Conservation (phyloP, 176 grass and related monocot genomes). For the Avena eriantha region DNA sequence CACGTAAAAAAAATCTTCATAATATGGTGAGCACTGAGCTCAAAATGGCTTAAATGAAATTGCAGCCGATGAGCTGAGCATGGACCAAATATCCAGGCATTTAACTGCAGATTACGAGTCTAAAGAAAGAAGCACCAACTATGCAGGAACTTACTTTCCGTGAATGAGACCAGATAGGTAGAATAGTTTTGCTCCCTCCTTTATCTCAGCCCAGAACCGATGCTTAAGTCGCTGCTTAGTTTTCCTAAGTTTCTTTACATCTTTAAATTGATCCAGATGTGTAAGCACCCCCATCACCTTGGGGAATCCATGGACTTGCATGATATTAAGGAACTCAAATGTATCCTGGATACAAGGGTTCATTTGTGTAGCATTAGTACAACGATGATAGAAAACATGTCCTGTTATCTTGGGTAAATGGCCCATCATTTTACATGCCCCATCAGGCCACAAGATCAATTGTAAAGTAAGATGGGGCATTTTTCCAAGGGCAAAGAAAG, state of each 20-base stretch:
- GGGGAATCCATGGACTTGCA: slow-evolving; percentile 98
- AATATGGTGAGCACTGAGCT: not conserved
- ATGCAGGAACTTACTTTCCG: slow-evolving; percentile 79
- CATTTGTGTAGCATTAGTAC: slow-evolving; percentile 33
- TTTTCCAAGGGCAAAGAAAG: slow-evolving; percentile 9
- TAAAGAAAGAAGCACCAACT: slow-evolving; percentile 18
- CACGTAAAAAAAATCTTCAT: not conserved
- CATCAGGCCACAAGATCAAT: not conserved
- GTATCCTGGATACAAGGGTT: slow-evolving; percentile 76
- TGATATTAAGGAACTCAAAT: slow-evolving; percentile 97
- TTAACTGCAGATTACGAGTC: slow-evolving; percentile 28
- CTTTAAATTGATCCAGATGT: slow-evolving; percentile 96
- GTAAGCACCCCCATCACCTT: slow-evolving; percentile 98
- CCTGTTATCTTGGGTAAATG: not conserved
- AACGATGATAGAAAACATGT: slow-evolving; percentile 18
- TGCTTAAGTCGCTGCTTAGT: slow-evolving; percentile 93
- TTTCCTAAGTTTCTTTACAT: slow-evolving; percentile 92
- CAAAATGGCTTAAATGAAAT: slow-evolving; percentile 2
- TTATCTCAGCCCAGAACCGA: slow-evolving; percentile 95
- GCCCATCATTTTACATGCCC: not conserved
- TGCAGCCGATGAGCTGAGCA: not conserved
- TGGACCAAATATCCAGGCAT: slow-evolving; percentile 21
- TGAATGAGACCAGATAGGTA: slow-evolving; percentile 92
- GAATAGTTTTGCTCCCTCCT: slow-evolving; percentile 90
- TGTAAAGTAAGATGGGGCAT: not conserved